These are phyloP conservation scores for Spirogloea muscicola DNA, from an alignment of 139 green algal species.

Conservation along the genomic window DNA sequence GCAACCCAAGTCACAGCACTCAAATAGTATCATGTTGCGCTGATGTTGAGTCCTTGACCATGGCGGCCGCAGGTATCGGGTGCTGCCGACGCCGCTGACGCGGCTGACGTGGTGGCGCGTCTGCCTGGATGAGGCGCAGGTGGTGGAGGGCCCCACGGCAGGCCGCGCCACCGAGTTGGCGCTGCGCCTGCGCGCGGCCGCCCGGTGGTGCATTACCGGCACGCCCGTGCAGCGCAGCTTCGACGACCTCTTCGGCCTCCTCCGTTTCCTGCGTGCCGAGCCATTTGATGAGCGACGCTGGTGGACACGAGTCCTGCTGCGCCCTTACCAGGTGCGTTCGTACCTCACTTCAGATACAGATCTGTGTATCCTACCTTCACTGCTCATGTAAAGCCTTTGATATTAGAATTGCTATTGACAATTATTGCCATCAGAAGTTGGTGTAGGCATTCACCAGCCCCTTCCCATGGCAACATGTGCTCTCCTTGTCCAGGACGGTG, in stretches of 20 bases:
- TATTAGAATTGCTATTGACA: too few species aligned
- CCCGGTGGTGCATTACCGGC: slow-evolving; percentile 68
- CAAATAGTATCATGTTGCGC: too few species aligned
- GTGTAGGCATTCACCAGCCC: too few species aligned
- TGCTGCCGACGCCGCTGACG: slow-evolving; percentile 81
- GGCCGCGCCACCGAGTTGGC: slow-evolving; percentile 77
- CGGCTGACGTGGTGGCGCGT: slow-evolving; percentile 83
- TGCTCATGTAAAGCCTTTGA: too few species aligned
- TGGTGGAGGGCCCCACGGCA: slow-evolving; percentile 74
- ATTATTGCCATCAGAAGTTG: too few species aligned
- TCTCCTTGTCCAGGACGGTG: too few species aligned
- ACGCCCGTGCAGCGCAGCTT: slow-evolving; percentile 78
- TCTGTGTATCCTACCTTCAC: slow-evolving; percentile 1
- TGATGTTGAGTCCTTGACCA: too few species aligned
- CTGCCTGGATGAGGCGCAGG: slow-evolving; percentile 88
- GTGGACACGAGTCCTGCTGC: slow-evolving; percentile 61
- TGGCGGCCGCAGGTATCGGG: slow-evolving; percentile 48
- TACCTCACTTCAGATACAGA: neutral
- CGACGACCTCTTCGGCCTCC: slow-evolving; percentile 80
- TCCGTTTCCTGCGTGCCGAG: slow-evolving; percentile 69
- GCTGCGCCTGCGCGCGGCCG: slow-evolving; percentile 48
- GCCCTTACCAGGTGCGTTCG: slow-evolving; percentile 54
- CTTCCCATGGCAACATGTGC: too few species aligned
- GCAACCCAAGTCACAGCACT: too few species aligned
- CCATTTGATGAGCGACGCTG: slow-evolving; percentile 51